Base-by-base conservation (phyloP, 805 yeast species). In the Candida michaelii region DNA sequence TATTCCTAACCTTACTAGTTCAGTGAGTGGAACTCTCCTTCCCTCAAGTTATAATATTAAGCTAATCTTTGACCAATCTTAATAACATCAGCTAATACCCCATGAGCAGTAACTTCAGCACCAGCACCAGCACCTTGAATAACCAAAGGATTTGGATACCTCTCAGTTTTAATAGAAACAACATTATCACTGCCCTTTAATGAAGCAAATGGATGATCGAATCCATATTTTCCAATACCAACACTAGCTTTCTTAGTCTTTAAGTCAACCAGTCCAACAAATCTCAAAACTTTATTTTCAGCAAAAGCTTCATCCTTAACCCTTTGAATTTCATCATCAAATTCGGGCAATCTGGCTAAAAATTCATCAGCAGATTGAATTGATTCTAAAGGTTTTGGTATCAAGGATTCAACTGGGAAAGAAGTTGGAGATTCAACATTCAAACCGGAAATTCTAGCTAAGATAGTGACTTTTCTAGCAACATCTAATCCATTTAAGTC, bases 41-140 rank as follows among this genome's bases (percentile, higher is more conserved):
- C n/a, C n/a, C n/a, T n/a, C n/a, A n/a, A n/a, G n/a, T n/a, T n/a
- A n/a, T n/a, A n/a, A n/a, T 36, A 62, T 60, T 25, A 11, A 38
- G 82, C 83, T 40, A 88, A 65, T 73, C 96, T 82, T 70, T 90
- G 89, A 33, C 95, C 96, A 54, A 89, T 83, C 74, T 89, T 93
- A 61, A 93, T 77, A 27, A 87, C 83, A 63, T 93, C 99, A 41
- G 95, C 96, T 52, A 93, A 77, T 33, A 93, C 97, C 66, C 99
- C 99, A 46, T 68, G 74, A 35, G 83, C 83, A 39, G 83, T 79
- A 35, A 78, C 82, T 27, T 77, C 83, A 41, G 83, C 82, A 93
- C 55, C 96, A 79, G 83, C 83, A 58, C 95, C 99, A 24, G 99
- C 99, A 69, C 99, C 99, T 76, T 93, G 99, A 56, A 93, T 78